A percentile compares a stretch with the other conserved stretches of the same genome.
These are phyloP conservation scores for Pleomassaria siparia DNA, from an alignment of 2,329 filamentous ascomycete genomes.

Conservation along the genomic window DNA sequence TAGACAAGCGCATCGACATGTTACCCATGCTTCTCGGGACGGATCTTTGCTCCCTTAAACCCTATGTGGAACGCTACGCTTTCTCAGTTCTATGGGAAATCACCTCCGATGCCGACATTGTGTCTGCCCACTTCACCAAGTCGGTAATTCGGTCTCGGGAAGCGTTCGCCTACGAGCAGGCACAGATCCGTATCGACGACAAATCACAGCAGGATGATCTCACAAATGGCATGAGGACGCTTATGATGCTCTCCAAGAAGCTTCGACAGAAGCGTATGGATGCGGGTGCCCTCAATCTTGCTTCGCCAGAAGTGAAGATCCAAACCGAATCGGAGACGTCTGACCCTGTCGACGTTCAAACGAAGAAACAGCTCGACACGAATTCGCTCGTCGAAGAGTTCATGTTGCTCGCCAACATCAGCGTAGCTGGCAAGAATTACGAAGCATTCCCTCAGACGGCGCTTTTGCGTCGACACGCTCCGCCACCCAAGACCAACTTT, in stretches of 20 bases:
- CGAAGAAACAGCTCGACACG: slow-evolving; percentile 89
- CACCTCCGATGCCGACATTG: slow-evolving; percentile 78
- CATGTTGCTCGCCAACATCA: slow-evolving; percentile 98
- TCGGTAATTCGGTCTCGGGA: slow-evolving; percentile 96
- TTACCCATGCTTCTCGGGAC: slow-evolving; percentile 94
- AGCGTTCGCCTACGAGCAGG: slow-evolving; percentile 97
- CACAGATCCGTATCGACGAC: slow-evolving; percentile 92
- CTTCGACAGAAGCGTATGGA: slow-evolving; percentile 92
- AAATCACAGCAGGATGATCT: slow-evolving; percentile 82
- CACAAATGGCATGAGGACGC: slow-evolving; percentile 82
- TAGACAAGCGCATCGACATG: slow-evolving; percentile 99
- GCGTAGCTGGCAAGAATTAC: slow-evolving; percentile 87
- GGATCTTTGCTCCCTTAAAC: slow-evolving; percentile 93
- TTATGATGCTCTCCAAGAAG: slow-evolving; percentile 88
- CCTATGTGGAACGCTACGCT: slow-evolving; percentile 80
- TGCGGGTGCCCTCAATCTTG: slow-evolving; percentile 89
- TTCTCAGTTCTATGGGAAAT: slow-evolving; percentile 72
- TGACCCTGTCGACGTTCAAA: slow-evolving; percentile 94
- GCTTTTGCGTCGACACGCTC: slow-evolving; percentile 85
- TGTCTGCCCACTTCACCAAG: slow-evolving; percentile 88
- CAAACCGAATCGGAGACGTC: slow-evolving; percentile 95
- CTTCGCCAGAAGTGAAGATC: slow-evolving; percentile 96
- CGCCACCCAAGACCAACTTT: slow-evolving; percentile 94
- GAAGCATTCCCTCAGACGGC: slow-evolving; percentile 93
- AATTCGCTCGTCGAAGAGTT: slow-evolving; percentile 99